Evolutionary conservation across 345 rosid genomes (phyloP).

Genomic region (Nephelium lappaceum): DNA sequence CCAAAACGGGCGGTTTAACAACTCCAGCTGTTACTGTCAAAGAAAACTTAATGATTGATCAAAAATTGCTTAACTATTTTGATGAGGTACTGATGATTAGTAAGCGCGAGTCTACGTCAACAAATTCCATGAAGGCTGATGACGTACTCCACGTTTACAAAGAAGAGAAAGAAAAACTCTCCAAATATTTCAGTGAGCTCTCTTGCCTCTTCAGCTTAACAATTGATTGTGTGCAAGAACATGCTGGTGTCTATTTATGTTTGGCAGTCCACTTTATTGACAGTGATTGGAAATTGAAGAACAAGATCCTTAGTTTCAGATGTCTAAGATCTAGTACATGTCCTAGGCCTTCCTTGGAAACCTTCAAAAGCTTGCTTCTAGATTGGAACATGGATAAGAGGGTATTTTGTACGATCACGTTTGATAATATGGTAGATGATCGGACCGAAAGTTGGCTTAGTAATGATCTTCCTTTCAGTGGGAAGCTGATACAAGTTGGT

Average conservation of each 20-base stretch:
- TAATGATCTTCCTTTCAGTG: too few species aligned
- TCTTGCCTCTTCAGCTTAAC: not conserved
- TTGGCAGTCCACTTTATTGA: not conserved
- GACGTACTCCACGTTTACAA: slow-evolving; percentile 1
- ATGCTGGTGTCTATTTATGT: not conserved
- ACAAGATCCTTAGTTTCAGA: not conserved
- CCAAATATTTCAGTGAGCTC: not conserved
- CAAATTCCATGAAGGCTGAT: not conserved
- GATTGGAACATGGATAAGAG: not conserved
- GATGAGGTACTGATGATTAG: not conserved
- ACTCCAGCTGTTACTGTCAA: too few species aligned
- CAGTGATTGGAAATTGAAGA: not conserved
- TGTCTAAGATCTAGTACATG: too few species aligned
- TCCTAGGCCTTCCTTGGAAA: too few species aligned
- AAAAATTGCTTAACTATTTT: not conserved
- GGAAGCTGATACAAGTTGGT: too few species aligned
- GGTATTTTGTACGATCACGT: not conserved
- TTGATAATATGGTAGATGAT: too few species aligned
- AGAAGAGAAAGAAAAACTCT: not conserved
- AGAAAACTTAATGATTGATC: not conserved
- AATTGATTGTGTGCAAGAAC: not conserved
- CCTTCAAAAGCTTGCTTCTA: not conserved
- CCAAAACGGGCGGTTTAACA: too few species aligned
- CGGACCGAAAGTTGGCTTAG: too few species aligned
- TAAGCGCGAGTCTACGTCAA: too few species aligned